phyloP scores from a whole-genome alignment of 2,329 filamentous ascomycete genomes.

The Coleophoma cylindrospora region DNA sequence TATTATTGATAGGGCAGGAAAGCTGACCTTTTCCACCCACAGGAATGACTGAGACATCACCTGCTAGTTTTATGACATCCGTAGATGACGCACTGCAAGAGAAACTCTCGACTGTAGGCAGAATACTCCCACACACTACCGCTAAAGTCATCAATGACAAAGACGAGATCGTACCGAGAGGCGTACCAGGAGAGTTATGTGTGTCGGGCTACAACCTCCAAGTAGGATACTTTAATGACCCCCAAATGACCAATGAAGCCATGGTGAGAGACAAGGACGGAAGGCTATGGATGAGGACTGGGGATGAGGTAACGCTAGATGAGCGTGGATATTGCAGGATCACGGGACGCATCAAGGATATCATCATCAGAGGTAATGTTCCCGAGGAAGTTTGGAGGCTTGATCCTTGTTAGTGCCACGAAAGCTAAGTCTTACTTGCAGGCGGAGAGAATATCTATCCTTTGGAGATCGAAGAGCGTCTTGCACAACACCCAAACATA shows the following conservation, averaged over 20 bases:
- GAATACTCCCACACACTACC: conserved; percentile 67
- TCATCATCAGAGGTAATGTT: conserved; percentile 58
- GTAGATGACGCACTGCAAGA: conserved; percentile 65
- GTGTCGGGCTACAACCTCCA: conserved; percentile 52
- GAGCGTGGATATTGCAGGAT: conserved; percentile 43
- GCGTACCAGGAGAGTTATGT: conserved; percentile 56
- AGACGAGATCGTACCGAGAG: conserved; percentile 47
- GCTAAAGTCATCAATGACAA: conserved; percentile 63
- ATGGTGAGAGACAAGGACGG: conserved; percentile 22
- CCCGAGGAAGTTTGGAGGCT: not conserved
- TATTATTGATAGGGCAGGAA: no score
- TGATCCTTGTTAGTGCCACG: not conserved
- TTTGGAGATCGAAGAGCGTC: conserved; percentile 65
- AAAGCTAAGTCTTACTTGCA: conserved; percentile 8
- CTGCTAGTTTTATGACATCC: conserved; percentile 77
- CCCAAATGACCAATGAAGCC: conserved; percentile 21
- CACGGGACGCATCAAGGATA: conserved; percentile 64
- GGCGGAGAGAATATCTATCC: conserved; percentile 56
- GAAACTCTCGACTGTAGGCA: conserved; percentile 68
- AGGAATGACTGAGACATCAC: conserved; percentile 68
- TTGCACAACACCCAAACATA: conserved; percentile 51
- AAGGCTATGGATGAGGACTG: conserved; percentile 44
- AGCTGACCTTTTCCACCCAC: conserved; percentile 28
- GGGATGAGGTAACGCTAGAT: conserved; percentile 48
- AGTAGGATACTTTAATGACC: conserved; percentile 63